phyloP scores from a whole-genome alignment of 2,329 filamentous ascomycete species.

The Gaeumannomyces tritici region DNA sequence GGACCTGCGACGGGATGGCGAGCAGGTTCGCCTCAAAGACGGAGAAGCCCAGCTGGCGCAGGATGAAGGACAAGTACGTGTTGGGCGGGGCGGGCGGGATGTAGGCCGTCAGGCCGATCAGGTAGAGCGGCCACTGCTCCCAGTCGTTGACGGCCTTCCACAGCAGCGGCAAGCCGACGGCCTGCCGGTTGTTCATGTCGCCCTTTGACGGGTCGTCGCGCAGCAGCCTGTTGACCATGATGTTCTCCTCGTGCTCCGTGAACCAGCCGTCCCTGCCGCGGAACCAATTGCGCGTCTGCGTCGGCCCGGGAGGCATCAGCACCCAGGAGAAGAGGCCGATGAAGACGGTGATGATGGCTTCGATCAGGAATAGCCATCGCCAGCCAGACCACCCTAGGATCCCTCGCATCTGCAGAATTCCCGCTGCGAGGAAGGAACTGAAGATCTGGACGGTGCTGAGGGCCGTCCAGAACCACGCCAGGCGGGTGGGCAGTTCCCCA shows the following conservation, averaged over 20 bases:
- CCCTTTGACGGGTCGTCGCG: constrained; percentile 49
- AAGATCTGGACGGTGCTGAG: constrained; percentile 21
- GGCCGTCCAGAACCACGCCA: constrained; percentile 27
- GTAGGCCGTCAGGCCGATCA: constrained; percentile 25
- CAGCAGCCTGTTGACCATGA: constrained; percentile 46
- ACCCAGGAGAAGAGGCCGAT: constrained; percentile 40
- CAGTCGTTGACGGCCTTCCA: constrained; percentile 11
- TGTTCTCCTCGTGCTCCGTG: constrained; percentile 36
- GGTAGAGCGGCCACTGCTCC: constrained; percentile 11
- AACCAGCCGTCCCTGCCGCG: constrained; percentile 41
- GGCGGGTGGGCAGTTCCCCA: constrained; percentile 25
- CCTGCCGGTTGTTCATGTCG: constrained; percentile 49
- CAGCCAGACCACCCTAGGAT: constrained; percentile 26
- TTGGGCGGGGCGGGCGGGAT: constrained; percentile 19
- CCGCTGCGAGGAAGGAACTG: constrained; percentile 25
- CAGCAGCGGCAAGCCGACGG: constrained; percentile 19
- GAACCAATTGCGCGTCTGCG: constrained; percentile 33
- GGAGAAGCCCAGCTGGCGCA: constrained; percentile 9
- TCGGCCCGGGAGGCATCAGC: constrained; percentile 32
- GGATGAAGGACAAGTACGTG: constrained; percentile 9
- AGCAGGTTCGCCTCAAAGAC: constrained; percentile 14
- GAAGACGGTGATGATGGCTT: constrained; percentile 41
- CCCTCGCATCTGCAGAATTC: constrained; percentile 25
- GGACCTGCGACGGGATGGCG: constrained; percentile 6
- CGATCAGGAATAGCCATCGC: constrained; percentile 45